Evolutionary conservation across 352 stramenopile genomes (phyloP), one percentile per base, ranked within the genome.

Genomic region (Globisporangium paroecandrum): DNA sequence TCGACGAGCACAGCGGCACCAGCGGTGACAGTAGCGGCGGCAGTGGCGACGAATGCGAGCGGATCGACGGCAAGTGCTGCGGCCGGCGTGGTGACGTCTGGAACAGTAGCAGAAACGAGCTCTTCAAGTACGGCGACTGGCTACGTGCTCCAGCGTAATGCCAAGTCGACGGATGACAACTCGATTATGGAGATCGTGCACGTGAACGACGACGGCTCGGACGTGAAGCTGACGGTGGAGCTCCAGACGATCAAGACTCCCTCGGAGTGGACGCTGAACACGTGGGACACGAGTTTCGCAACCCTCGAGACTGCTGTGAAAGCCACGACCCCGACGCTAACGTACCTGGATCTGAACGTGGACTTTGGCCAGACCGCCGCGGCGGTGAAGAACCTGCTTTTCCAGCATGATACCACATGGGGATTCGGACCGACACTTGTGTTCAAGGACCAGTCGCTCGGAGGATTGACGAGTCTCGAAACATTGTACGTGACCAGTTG

Each of bases 61-160:
- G 13, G 43, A 12, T 51, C 43, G 43, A 51, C 43, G 43, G 20
- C 18, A 18, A 51, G 18, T 18, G 4, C 41, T 20, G 43, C 6
- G 6, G 43, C 18, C 15, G 43, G 43, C 7, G 18, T 51, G 4
- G 43, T 51, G 43, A 2, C 41, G 0, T 49, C 41, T 49, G 41
- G 41, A 22, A 10, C 62, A 36, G 10, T 24, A 24, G 20, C 8
- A 13, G 20, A 57, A 13, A 5, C 65, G 15, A 5, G 55, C 3
- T 51, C 64, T 41, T 43, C 41, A 34, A 51, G 29, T 29, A 68
- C 53, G 29, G 47, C 64, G 4, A 56, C 38, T 34, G 62, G 55
- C 51, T 82, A 78, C 60, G 60, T 81, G 55, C 77, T 87, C 24
- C 69, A 76, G 25, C 66, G 65, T 0, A 70, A 24, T n/a, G 54